Evolutionary conservation across 768 basidiomycete genomes (phyloP), one percentile per base, ranked within the genome.

Genomic region (Amanita pallidorosea): DNA sequence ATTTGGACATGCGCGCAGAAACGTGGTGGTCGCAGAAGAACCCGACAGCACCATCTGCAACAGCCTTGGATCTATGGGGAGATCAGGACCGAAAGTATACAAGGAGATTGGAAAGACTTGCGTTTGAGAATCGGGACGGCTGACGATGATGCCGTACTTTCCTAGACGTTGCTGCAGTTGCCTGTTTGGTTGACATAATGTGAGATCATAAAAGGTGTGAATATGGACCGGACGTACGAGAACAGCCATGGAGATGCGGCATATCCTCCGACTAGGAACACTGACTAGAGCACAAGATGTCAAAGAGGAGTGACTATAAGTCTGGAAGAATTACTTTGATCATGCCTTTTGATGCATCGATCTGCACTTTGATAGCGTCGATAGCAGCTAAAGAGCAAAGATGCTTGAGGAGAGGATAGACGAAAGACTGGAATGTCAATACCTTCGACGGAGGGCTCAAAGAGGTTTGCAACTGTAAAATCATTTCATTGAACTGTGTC

Each of bases 11-110:
- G 40, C 87, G 77, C 20, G 87, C 84, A 4, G 84, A 84, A 50
- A 90, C 88, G 57, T 88, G 82, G 54, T 88, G 88, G 58, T 88
- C 87, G 56, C 83, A 85, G 64, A 87, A 88, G 64, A 88, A 90
- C 25, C 85, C 85, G 55, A 89, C 78, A 1, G 86, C 85, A 22
- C 88, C 87, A 55, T 90, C 85, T 27, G 88, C 85, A 6, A 88
- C 86, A 3, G 88, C 87, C 64, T 90, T 90, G 15, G 88, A 88
- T 12, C 86, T 88, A 56, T n/a, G 57, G 15, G 20, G 45, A 5
- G 29, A 27, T 23, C 25, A 36, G 29, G 23, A 20, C 44, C 8
- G 43, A 25, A 40, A 25, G 17, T 22, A 13, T 27, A 44, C 31
- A 7, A 34, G 43, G 35, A 53, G 46, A 49, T 15, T 49, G 42